Evolutionary conservation across 2,329 filamentous ascomycete genomes (phyloP).

Genomic region (Pseudopithomyces maydicus): DNA sequence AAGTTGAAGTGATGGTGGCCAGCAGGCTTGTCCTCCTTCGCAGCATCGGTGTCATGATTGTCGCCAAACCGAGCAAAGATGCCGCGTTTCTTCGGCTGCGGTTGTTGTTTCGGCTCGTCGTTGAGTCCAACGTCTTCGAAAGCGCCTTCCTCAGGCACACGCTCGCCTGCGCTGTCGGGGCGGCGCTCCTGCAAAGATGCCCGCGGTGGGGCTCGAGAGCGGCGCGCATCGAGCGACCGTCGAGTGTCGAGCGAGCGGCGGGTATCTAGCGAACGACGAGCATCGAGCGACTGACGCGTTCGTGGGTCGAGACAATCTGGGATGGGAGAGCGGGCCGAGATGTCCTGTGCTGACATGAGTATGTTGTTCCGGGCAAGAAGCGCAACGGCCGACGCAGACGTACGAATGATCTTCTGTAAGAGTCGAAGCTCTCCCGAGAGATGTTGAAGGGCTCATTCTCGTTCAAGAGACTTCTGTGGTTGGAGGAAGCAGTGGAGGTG

Average conservation of each 20-base stretch:
- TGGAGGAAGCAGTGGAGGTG: slow-evolving; percentile 57
- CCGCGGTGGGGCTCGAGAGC: slow-evolving; percentile 62
- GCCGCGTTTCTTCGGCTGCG: slow-evolving; percentile 70
- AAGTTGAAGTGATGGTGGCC: slow-evolving; percentile 67
- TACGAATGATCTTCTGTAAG: slow-evolving; percentile 94
- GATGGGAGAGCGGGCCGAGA: slow-evolving; percentile 84
- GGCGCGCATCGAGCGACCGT: slow-evolving; percentile 58
- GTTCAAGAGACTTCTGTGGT: slow-evolving; percentile 68
- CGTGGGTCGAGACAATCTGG: slow-evolving; percentile 58
- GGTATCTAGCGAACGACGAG: slow-evolving; percentile 82
- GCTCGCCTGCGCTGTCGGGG: slow-evolving; percentile 62
- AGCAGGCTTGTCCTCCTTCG: slow-evolving; percentile 48
- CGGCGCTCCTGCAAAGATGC: slow-evolving; percentile 63
- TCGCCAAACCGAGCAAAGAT: slow-evolving; percentile 85
- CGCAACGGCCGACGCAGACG: slow-evolving; percentile 34
- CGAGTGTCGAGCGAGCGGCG: slow-evolving; percentile 57
- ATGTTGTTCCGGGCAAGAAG: not conserved
- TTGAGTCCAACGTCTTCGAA: slow-evolving; percentile 91
- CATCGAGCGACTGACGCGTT: slow-evolving; percentile 57
- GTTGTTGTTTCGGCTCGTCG: slow-evolving; percentile 71
- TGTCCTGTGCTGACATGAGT: slow-evolving; percentile 69
- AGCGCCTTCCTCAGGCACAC: slow-evolving; percentile 77
- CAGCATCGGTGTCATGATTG: slow-evolving; percentile 34
- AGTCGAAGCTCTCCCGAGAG: slow-evolving; percentile 95
- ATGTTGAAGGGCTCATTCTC: slow-evolving; percentile 95